Conservation (phyloP, 495 filamentous ascomycete genomes). For the Penicillium daleae region DNA sequence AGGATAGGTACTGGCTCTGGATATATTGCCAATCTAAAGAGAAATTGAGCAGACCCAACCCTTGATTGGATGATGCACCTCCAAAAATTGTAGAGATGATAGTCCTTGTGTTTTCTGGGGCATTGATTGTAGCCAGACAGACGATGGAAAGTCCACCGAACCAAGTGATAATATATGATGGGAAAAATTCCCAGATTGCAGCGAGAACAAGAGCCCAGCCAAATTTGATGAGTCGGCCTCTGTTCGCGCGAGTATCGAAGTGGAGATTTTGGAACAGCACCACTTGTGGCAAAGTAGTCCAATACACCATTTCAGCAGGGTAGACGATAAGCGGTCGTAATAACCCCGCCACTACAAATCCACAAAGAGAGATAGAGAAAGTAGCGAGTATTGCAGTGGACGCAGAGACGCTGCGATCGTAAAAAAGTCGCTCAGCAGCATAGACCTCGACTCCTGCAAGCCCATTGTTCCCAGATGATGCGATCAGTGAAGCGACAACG, state of each 20-base stretch:
- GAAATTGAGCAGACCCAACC: conserved; percentile 3
- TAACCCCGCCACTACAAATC: conserved; percentile 25
- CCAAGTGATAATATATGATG: conserved; percentile 52
- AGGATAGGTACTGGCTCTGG: conserved; percentile 15
- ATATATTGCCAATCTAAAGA: conserved; percentile 1
- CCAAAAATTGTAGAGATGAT: not conserved
- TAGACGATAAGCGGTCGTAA: conserved; percentile 27
- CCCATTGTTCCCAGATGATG: conserved; percentile 27
- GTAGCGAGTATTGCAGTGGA: not conserved
- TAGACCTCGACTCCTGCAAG: conserved; percentile 20
- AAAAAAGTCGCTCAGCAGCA: not conserved
- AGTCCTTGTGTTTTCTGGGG: not conserved
- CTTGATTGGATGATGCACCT: not conserved
- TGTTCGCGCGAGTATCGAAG: conserved; percentile 19
- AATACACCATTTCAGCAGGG: conserved; percentile 29
- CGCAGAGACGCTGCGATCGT: not conserved
- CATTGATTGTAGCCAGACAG: conserved; percentile 5
- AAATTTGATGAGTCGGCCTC: conserved; percentile 23
- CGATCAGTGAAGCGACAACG: conserved; percentile 23
- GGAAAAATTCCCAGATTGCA: conserved; percentile 52
- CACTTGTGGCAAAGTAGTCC: conserved; percentile 23
- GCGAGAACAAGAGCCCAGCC: conserved; percentile 17
- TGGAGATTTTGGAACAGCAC: conserved; percentile 26
- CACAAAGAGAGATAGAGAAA: not conserved
- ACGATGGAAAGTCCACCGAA: conserved; percentile 50